Conservation (phyloP, 192 early-diverging fungal species). For the Lunasporangiospora selenospora region DNA sequence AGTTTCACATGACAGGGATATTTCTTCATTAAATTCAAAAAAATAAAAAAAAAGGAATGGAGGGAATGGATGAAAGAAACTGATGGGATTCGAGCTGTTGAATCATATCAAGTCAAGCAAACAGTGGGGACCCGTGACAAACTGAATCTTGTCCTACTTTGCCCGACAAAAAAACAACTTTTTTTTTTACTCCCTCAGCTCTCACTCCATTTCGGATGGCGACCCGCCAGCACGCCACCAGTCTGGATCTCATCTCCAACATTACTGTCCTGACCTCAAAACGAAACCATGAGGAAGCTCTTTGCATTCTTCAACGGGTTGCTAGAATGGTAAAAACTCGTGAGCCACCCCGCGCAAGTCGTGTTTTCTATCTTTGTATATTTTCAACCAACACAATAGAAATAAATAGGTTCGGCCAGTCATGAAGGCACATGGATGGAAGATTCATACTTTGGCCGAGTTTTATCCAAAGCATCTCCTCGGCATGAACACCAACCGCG, state of each 20-base stretch:
- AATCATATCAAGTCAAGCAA: no score
- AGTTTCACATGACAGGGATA: constrained; percentile 50
- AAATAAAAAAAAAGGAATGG: constrained; percentile 3
- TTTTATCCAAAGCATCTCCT: constrained; percentile 66
- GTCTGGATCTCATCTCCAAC: constrained; percentile 15
- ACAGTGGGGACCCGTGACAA: no score
- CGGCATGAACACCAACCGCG: constrained; percentile 77
- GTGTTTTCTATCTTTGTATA: background rate
- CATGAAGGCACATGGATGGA: constrained; percentile 71
- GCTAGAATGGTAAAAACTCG: constrained; percentile 42
- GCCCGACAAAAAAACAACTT: no score
- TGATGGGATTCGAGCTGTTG: no score
- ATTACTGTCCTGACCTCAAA: constrained; percentile 32
- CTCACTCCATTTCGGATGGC: no score
- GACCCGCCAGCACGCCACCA: no score
- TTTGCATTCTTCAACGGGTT: constrained; percentile 45
- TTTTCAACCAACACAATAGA: background rate
- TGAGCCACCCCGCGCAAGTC: background rate
- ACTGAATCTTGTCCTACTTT: no score
- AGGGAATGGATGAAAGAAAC: no score
- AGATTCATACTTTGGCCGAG: constrained; percentile 60
- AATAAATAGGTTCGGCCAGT: constrained; percentile 66
- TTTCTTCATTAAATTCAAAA: background rate
- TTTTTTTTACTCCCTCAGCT: no score
- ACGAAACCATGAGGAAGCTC: constrained; percentile 53